Conservation (phyloP, 192 early-diverging fungal genomes). For the Backusella parvicylindrica region DNA sequence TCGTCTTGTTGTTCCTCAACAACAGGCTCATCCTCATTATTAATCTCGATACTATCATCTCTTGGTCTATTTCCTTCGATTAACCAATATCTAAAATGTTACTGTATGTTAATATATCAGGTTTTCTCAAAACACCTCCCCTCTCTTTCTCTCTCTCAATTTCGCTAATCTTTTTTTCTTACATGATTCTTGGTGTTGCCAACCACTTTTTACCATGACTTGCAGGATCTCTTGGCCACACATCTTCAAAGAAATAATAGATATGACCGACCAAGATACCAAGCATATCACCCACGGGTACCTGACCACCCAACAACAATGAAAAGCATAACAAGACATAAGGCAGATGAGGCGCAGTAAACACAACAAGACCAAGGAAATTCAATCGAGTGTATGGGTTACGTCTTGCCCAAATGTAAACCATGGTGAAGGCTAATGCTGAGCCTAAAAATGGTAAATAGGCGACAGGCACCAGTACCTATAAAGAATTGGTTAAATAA, state of each 20-base stretch:
- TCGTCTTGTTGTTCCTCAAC: not conserved
- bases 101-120: too few relatives aligned
- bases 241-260: constrained; percentile 94
- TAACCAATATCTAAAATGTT: constrained; percentile 20
- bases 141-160: too few relatives aligned
- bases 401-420: constrained; percentile 96
- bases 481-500: too few relatives aligned
- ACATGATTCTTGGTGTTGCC: constrained; percentile 54
- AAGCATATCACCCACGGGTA: constrained; percentile 77
- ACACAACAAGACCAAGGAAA: constrained; percentile 89
- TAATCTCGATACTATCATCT: constrained; percentile 7
- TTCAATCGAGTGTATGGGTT: constrained; percentile 88
- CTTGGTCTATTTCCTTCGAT: constrained; percentile 15
- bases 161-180: too few relatives aligned
- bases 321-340: constrained; percentile 91
- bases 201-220: constrained; percentile 55
- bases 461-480: constrained; percentile 39
- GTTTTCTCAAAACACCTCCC: too few relatives aligned
- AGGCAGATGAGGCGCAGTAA: constrained; percentile 88
- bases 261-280: constrained; percentile 90
- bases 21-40: not conserved
- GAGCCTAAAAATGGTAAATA: constrained; percentile 79
- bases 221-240: constrained; percentile 75
- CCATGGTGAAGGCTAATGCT: constrained; percentile 79
- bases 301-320: constrained; percentile 66